Evolutionary conservation across 108 stramenopile genomes (phyloP).

Genomic region (Cyclostephanos invisitatus): DNA sequence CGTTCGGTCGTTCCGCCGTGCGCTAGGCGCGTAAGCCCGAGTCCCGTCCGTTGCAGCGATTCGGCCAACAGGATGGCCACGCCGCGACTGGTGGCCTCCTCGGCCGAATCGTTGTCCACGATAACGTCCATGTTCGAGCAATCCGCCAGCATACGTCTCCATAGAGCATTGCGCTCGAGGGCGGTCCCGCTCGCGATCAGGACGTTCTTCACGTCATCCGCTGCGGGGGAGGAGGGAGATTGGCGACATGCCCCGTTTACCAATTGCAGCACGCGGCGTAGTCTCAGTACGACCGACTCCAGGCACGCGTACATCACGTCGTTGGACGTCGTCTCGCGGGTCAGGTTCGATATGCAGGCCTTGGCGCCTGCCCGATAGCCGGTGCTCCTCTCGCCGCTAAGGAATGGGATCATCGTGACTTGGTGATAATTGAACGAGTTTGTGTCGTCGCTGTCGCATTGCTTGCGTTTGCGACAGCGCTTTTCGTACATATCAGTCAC

Average conservation of each 20-base stretch:
- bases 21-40: background rate
- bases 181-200: slow-evolving; percentile 81
- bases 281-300: slow-evolving; percentile 69
- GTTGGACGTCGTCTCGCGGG: slow-evolving; percentile 65
- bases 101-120: slow-evolving; percentile 59
- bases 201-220: background rate
- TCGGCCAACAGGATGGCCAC: slow-evolving; percentile 60
- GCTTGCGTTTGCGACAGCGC: background rate
- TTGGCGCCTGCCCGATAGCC: slow-evolving; percentile 75
- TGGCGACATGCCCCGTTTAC: slow-evolving; percentile 24
- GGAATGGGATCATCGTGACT: slow-evolving; percentile 65
- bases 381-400: slow-evolving; percentile 80
- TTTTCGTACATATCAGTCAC: slow-evolving; percentile 28
- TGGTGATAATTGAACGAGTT: background rate
- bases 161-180: slow-evolving; percentile 68
- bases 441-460: background rate
- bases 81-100: slow-evolving; percentile 77
- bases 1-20: background rate
- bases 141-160: slow-evolving; percentile 84
- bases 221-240: background rate
- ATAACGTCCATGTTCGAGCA: slow-evolving; percentile 56
- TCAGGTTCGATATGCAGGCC: slow-evolving; percentile 70
- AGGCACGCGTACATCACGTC: slow-evolving; percentile 66
- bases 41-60: slow-evolving; percentile 4
- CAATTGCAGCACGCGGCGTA: slow-evolving; percentile 58